Conservation (phyloP, 1,284 basidiomycete species). For the Apiotrichum siamense region DNA sequence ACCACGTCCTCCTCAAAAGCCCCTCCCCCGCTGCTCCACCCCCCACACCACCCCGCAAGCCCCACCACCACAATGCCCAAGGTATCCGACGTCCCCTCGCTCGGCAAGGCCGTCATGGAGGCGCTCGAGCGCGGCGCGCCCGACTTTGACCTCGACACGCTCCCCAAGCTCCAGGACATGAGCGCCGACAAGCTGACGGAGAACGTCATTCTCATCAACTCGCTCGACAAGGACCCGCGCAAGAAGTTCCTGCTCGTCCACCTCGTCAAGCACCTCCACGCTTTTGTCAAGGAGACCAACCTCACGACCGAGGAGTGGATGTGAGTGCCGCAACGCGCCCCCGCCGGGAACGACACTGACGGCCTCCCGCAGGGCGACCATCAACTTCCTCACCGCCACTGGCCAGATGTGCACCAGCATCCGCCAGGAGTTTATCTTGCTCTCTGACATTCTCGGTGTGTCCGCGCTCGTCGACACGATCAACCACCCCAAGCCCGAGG, state of each 20-base stretch:
- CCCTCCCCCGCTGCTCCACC: neutral
- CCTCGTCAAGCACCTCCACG: conserved; percentile 61
- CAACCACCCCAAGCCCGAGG: conserved; percentile 59
- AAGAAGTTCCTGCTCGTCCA: conserved; percentile 52
- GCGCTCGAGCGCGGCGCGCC: conserved; percentile 19
- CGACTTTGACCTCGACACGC: conserved; percentile 39
- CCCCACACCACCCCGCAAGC: neutral
- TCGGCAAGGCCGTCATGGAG: conserved; percentile 21
- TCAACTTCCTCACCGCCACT: conserved; percentile 66
- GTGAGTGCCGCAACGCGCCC: conserved; percentile 33
- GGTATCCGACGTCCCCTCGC: conserved; percentile 16
- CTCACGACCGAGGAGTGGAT: conserved; percentile 82
- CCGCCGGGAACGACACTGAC: too few species aligned
- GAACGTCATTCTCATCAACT: conserved; percentile 54
- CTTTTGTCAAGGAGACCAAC: conserved; percentile 64
- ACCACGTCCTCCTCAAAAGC: neutral
- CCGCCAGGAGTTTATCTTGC: conserved; percentile 76
- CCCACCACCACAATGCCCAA: conserved; percentile 10
- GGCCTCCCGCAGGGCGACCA: conserved; percentile 52
- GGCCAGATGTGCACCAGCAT: conserved; percentile 66
- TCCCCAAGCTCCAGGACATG: conserved; percentile 48
- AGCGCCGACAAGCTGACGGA: conserved; percentile 56
- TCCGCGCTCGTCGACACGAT: conserved; percentile 70
- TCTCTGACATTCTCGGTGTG: conserved; percentile 71
- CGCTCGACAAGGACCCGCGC: conserved; percentile 51